Evolutionary conservation across 2,329 filamentous ascomycete genomes (phyloP), one percentile per base, ranked within the genome.

Genomic region (Sporothrix curviconia): DNA sequence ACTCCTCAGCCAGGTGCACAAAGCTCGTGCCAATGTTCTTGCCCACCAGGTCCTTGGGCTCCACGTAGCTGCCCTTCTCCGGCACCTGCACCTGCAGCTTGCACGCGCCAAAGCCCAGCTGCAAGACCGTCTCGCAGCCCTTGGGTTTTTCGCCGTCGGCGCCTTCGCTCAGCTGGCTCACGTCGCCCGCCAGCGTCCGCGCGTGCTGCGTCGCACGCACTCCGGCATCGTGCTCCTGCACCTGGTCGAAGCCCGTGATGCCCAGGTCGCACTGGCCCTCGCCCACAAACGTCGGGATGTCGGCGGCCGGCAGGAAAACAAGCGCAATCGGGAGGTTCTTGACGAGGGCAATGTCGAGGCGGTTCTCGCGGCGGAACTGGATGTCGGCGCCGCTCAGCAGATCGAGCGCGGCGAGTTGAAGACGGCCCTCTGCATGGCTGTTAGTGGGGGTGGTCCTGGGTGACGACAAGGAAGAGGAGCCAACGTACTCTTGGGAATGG

Each of bases 21-120:
- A 99, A 99, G 76, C 92, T 97, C 39, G 94, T 97, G 58, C 92
- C 92, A 55, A 99, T 87, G 66, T 92, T 96, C 75, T 89, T 92
- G 58, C 94, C 94, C 61, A 99, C 81, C 47, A 99, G 78, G 68
- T 96, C 85, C 69, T 84, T 83, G 5, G 89, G 81, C 46, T 82
- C 80, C 44, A 71, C 73, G 67, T 94, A 85, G 55, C 75, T 68
- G 54, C 94, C 92, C 70, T 94, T 92, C 68, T 89, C 85, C 0
- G 94, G 94, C 1, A 95, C 92, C 73, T 99, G 94, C n/a, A 97
- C 91, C 75, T 97, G 92, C 66, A 99, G 80, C 74, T 88, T 92
- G 78, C 94, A 99, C 61, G 77, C 79, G 44, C 94, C 94, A 69
- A 99, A 99, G 34, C 86, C 90, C 17, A 99, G 81, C 65, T 96